Percentiles rank a stretch among this genome's conserved stretches.
Conservation (phyloP, 176 grass and related monocot species). For the Oryza longistaminata region DNA sequence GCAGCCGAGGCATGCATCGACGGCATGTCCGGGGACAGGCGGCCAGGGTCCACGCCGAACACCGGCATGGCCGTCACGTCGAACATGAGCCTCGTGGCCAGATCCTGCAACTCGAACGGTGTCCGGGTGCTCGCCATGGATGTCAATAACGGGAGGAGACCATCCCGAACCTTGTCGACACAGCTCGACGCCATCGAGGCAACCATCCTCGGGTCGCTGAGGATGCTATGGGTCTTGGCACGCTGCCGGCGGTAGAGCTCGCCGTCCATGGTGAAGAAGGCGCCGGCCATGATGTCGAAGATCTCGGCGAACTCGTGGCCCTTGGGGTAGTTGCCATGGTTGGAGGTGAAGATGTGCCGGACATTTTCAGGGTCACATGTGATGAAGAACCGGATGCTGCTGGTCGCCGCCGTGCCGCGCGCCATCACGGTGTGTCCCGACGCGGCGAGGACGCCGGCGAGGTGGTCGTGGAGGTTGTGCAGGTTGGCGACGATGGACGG, state of each 20-base stretch:
- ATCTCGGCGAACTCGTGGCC: conserved; percentile 33
- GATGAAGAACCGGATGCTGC: background rate
- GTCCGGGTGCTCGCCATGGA: background rate
- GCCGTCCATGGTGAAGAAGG: conserved; percentile 37
- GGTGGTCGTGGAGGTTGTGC: background rate
- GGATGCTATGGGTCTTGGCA: background rate
- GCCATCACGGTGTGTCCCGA: background rate
- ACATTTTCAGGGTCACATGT: conserved; percentile 36
- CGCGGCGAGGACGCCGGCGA: background rate
- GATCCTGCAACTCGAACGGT: conserved; percentile 33
- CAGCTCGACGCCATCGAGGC: background rate
- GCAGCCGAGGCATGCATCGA: conserved; percentile 18
- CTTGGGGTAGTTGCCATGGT: conserved; percentile 40
- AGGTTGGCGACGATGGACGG: background rate
- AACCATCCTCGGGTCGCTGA: background rate
- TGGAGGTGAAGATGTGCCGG: conserved; percentile 32
- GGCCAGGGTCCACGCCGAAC: conserved; percentile 38
- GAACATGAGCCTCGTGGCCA: conserved; percentile 34
- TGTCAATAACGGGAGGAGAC: conserved; percentile 6
- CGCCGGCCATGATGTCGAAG: conserved; percentile 38
- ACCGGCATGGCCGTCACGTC: conserved; percentile 25
- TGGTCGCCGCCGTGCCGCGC: background rate
- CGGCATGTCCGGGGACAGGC: conserved; percentile 25
- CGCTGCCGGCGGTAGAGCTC: conserved; percentile 19
- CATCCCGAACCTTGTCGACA: conserved; percentile 21